A percentile compares a stretch with the other conserved stretches of the same genome.
These are phyloP conservation scores for Coccinonectria pachysandricola DNA, from an alignment of 2,329 filamentous ascomycete species.

Conservation along the genomic window DNA sequence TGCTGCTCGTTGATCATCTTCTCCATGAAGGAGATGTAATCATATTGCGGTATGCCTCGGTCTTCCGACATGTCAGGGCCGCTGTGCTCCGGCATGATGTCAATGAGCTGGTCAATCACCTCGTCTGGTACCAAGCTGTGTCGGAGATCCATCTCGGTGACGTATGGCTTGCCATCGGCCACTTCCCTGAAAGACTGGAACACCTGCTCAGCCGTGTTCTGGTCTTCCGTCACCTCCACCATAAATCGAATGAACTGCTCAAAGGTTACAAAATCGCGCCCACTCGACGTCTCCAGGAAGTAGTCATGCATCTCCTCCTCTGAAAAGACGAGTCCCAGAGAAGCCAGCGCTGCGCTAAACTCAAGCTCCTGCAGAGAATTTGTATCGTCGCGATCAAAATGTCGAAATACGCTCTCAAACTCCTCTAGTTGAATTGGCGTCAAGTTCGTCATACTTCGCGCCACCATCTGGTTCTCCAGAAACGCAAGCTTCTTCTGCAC, in stretches of 20 bases:
- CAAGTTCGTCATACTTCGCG: slow-evolving; percentile 95
- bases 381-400: slow-evolving; percentile 88
- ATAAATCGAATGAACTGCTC: slow-evolving; percentile 99
- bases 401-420: slow-evolving; percentile 95
- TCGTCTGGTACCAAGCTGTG: slow-evolving; percentile 95
- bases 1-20: slow-evolving; percentile 52
- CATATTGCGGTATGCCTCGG: slow-evolving; percentile 75
- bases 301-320: slow-evolving; percentile 98
- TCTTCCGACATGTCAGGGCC: slow-evolving; percentile 84
- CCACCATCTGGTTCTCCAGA: slow-evolving; percentile 96
- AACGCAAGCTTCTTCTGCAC: slow-evolving; percentile 96
- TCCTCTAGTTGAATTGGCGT: slow-evolving; percentile 97
- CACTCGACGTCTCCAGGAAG: slow-evolving; percentile 77
- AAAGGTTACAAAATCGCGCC: slow-evolving; percentile 74
- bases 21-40: slow-evolving; percentile 97
- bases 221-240: slow-evolving; percentile 97
- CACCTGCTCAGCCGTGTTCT: slow-evolving; percentile 96
- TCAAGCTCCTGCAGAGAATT: slow-evolving; percentile 90
- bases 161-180: slow-evolving; percentile 96
- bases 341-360: slow-evolving; percentile 92
- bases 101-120: slow-evolving; percentile 83
- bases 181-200: slow-evolving; percentile 97
- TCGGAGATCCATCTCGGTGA: slow-evolving; percentile 92
- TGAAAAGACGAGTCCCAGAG: slow-evolving; percentile 87
- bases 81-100: slow-evolving; percentile 74